Percentiles rank a stretch among this genome's conserved stretches.
phyloP scores from a whole-genome alignment of 2,329 filamentous ascomycete species.

The Ceratocystis destructans region DNA sequence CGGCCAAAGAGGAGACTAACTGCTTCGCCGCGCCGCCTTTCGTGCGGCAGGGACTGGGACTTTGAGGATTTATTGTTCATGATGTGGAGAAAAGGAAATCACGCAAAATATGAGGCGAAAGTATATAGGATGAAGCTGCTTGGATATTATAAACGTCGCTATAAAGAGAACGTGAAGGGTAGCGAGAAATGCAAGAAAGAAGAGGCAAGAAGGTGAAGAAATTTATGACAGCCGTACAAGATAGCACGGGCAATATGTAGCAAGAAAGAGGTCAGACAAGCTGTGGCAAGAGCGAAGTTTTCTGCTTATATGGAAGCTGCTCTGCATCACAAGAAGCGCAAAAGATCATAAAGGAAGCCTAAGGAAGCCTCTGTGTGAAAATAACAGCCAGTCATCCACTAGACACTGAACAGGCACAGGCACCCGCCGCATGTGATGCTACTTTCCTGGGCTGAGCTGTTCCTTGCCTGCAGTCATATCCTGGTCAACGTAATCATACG shows the following conservation, averaged over 20 bases:
- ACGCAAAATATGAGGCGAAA: too few species aligned
- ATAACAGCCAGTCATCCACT: background rate
- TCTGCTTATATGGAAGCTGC: background rate
- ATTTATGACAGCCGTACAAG: background rate
- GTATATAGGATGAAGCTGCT: background rate
- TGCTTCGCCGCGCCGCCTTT: slow-evolving; percentile 75
- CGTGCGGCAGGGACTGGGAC: slow-evolving; percentile 47
- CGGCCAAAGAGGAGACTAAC: slow-evolving; percentile 34
- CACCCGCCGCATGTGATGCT: too few species aligned
- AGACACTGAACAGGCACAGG: background rate
- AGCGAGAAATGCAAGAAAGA: too few species aligned
- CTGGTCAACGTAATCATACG: background rate
- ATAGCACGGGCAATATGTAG: background rate
- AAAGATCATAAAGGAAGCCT: background rate
- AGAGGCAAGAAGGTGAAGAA: background rate
- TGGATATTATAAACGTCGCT: background rate
- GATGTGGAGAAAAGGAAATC: slow-evolving; percentile 29
- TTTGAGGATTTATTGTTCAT: slow-evolving; percentile 38
- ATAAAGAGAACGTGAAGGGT: background rate
- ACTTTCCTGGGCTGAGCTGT: background rate
- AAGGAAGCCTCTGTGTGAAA: background rate
- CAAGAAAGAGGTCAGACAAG: background rate
- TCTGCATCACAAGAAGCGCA: background rate
- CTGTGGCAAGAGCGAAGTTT: background rate
- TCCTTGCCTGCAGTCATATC: background rate